Conservation (phyloP, 495 filamentous ascomycete species). For the Neurospora tetrasperma region DNA sequence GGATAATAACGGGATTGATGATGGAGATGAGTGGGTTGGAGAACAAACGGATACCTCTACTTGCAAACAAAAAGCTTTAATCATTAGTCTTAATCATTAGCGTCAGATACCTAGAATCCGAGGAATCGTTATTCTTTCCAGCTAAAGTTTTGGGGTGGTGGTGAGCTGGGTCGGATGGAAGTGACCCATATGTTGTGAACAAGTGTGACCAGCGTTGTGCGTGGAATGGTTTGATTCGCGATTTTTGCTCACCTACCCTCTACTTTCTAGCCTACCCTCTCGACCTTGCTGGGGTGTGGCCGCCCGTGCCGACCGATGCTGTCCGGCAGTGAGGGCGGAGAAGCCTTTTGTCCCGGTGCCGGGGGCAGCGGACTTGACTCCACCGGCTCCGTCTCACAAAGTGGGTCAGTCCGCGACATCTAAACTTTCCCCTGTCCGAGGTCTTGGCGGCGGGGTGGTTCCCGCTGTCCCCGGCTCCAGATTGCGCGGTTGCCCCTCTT, state of each 20-base stretch:
- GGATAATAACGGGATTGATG: neutral
- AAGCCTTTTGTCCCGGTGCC: neutral
- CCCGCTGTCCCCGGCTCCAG: neutral
- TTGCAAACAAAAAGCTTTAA: neutral
- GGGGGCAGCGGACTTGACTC: neutral
- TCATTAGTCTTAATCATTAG: neutral
- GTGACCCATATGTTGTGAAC: neutral
- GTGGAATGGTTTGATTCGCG: neutral
- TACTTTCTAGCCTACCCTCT: neutral
- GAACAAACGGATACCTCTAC: neutral
- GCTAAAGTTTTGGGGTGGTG: neutral
- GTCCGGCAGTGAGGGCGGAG: neutral
- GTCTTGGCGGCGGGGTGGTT: neutral
- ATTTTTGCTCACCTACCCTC: neutral
- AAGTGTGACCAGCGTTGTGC: neutral
- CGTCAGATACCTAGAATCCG: neutral
- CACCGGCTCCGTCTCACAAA: neutral
- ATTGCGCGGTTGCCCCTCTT: neutral
- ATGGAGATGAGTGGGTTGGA: neutral
- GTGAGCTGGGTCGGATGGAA: neutral
- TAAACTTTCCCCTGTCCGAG: neutral
- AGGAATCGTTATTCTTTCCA: neutral
- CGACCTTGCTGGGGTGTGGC: neutral
- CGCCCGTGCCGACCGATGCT: neutral
- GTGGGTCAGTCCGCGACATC: neutral